These are phyloP conservation scores for Inga laurina DNA, from an alignment of 306 rosid genomes.

Conservation along the genomic window DNA sequence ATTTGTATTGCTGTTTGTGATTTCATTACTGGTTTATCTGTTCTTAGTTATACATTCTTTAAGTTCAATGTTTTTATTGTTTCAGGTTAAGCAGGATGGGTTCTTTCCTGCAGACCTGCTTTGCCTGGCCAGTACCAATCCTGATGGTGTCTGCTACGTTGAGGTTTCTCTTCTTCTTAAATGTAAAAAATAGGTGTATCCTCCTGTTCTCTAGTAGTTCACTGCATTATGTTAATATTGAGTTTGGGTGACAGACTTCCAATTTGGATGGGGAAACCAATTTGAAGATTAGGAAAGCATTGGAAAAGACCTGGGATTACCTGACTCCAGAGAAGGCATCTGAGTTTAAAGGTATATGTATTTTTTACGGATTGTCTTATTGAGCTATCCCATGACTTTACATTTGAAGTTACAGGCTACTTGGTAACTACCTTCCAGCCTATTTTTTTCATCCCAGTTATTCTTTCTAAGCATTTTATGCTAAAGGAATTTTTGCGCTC, in stretches of 20 bases:
- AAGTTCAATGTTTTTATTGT: constrained; percentile 23
- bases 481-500: neutral
- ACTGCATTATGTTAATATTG: constrained; percentile 7
- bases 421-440: neutral
- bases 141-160: constrained; percentile 93
- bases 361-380: constrained; percentile 18
- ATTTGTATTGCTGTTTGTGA: constrained; percentile 17
- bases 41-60: constrained; percentile 10
- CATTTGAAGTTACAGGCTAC: neutral
- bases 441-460: neutral
- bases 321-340: constrained; percentile 78
- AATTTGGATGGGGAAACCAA: constrained; percentile 97
- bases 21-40: constrained; percentile 8
- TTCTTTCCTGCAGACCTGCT: constrained; percentile 92
- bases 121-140: constrained; percentile 82
- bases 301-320: constrained; percentile 94
- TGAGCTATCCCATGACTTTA: neutral
- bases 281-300: constrained; percentile 86
- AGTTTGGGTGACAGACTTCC: constrained; percentile 66
- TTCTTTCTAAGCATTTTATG: neutral
- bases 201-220: constrained; percentile 24
- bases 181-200: constrained; percentile 16
- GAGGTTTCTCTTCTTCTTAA: constrained; percentile 54
- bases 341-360: constrained; percentile 73
- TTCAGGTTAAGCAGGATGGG: constrained; percentile 80